Percentiles rank a stretch among this genome's conserved stretches.
Evolutionary conservation across 2,329 filamentous ascomycete species (phyloP).

Genomic region (Fusarium cyanostomum): DNA sequence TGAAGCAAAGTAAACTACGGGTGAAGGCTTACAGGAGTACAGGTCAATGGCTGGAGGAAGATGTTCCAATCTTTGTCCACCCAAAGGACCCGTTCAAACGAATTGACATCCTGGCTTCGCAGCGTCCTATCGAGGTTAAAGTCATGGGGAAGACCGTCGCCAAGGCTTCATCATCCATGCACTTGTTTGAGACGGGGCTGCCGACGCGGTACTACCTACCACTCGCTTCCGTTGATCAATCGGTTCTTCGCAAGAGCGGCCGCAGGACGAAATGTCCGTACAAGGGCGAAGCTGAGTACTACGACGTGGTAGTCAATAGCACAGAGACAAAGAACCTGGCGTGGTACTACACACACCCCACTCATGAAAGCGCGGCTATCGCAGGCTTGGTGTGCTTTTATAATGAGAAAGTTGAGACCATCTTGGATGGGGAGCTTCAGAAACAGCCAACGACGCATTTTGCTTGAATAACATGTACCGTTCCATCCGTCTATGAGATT

Average conservation of each 20-base stretch:
- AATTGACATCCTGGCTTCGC: constrained; percentile 67
- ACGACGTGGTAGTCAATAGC: constrained; percentile 60
- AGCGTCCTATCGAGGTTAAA: constrained; percentile 61
- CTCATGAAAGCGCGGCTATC: constrained; percentile 63
- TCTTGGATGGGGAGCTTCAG: constrained; percentile 59
- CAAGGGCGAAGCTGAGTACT: constrained; percentile 73
- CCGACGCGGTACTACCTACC: constrained; percentile 69
- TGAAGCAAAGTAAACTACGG: too few relatives aligned
- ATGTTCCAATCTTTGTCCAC: constrained; percentile 66
- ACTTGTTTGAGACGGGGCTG: constrained; percentile 69
- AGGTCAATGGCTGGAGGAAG: constrained; percentile 64
- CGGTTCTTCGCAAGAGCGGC: constrained; percentile 58
- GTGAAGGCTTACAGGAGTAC: not conserved
- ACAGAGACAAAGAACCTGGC: constrained; percentile 60
- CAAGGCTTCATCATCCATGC: constrained; percentile 57
- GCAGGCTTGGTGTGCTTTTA: constrained; percentile 71
- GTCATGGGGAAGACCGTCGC: constrained; percentile 58
- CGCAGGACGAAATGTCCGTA: constrained; percentile 71
- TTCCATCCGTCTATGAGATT: too few relatives aligned
- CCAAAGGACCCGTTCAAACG: constrained; percentile 75
- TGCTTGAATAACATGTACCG: too few relatives aligned
- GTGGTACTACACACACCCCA: constrained; percentile 71
- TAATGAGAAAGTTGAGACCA: constrained; percentile 74
- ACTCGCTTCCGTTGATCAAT: constrained; percentile 57
- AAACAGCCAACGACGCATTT: constrained; percentile 45